Evolutionary conservation across 257 asterid genomes (phyloP), one percentile per base, ranked within the genome.

Genomic region (Solanum infundibuliforme): DNA sequence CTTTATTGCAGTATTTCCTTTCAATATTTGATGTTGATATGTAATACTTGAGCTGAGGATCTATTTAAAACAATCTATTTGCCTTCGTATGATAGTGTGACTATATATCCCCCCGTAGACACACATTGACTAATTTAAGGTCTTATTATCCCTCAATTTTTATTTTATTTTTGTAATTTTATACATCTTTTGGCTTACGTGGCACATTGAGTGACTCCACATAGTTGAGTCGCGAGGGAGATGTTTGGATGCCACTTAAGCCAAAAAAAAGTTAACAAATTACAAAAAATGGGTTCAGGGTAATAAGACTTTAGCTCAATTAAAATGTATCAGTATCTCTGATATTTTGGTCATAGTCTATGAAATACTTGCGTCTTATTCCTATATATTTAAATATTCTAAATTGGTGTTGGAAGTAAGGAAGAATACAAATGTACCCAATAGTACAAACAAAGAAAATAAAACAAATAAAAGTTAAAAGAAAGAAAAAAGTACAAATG

Each of bases 291-390:
- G 0, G 0, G 0, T 55, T 18, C n/a, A 0, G 1, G 4, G 0
- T 18, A 55, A 55, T 55, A 55, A 55, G 2, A 7, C 0, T 0
- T 55, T 55, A 55, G 4, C 0, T 55, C 0, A 55, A 2, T 55
- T 6, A 55, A 55, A 1, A 6, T 55, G 9, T 18, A 52, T 41
- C 2, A 41, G 0, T 43, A 11, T 55, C 4, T 52, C 9, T 0
- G 0, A 52, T 52, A 52, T 16, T 52, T 52, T 52, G 0, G 0
- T 55, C n/a, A 55, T 0, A 55, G 0, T 55, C n/a, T 18, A 55
- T 55, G 2, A 52, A 3, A 52, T 18, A 18, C 4, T 6, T 18
- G 10, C 6, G 10, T 2, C 10, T 55, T 55, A 55, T 7, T 1
- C 0, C 4, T 55, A 55, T 55, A 18, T 55, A 18, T 55, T 18